Percentiles rank a stretch among this genome's conserved stretches.
Conservation (phyloP, 495 filamentous ascomycete genomes). For the Saxophila tyrrhenica region DNA sequence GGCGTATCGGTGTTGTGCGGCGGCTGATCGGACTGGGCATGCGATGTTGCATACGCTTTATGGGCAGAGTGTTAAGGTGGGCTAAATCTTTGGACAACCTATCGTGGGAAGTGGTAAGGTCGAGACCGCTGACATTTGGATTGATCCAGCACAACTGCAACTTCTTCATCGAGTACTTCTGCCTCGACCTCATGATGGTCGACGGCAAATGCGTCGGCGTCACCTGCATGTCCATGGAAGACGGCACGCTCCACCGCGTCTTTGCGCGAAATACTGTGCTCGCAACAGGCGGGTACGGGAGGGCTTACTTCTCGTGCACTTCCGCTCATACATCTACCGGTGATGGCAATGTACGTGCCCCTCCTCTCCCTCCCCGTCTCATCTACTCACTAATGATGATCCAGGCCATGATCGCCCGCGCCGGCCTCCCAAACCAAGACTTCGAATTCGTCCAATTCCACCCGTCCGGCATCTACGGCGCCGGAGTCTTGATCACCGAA, state of each 20-base stretch:
- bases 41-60: constrained; percentile 95
- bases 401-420: constrained; percentile 94
- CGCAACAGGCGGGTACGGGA: constrained; percentile 91
- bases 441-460: constrained; percentile 99
- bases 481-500: constrained; percentile 94
- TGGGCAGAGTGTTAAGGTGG: constrained; percentile 66
- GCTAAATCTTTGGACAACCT: too few relatives aligned
- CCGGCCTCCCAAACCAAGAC: constrained; percentile 95
- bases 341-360: constrained; percentile 88
- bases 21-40: constrained; percentile 90
- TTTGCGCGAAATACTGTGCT: constrained; percentile 90
- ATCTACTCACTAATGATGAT: constrained; percentile 56
- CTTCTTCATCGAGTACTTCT: constrained; percentile 99
- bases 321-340: constrained; percentile 96
- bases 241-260: constrained; percentile 93
- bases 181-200: constrained; percentile 91
- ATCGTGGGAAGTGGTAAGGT: background rate
- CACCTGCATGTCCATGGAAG: constrained; percentile 94
- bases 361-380: background rate
- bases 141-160: constrained; percentile 89
- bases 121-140: background rate
- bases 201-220: constrained; percentile 92
- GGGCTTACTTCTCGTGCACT: constrained; percentile 95
- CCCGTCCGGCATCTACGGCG: constrained; percentile 96
- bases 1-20: constrained; percentile 91